phyloP scores from a whole-genome alignment of 768 basidiomycete genomes.

The Agaricus subrufescens region DNA sequence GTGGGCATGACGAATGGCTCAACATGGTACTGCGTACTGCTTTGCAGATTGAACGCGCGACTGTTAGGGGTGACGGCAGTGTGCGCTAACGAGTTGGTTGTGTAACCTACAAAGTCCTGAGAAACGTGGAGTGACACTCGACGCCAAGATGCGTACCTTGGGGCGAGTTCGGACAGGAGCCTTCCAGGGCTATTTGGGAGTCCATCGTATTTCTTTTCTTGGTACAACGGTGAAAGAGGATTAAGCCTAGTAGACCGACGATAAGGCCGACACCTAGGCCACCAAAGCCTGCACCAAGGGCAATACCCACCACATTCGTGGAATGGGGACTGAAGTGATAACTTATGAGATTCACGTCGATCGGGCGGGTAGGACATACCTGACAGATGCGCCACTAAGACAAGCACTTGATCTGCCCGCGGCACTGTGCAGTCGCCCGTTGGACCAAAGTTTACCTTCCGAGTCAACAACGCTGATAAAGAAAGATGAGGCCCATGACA shows the following conservation, averaged over 20 bases:
- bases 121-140: slow-evolving; percentile 17
- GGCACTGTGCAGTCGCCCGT: slow-evolving; percentile 56
- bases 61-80: slow-evolving; percentile 6
- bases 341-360: not conserved
- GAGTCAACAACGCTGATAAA: slow-evolving; percentile 53
- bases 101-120: slow-evolving; percentile 17
- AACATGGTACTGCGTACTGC: slow-evolving; percentile 28
- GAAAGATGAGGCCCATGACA: slow-evolving; percentile 50
- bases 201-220: slow-evolving; percentile 16
- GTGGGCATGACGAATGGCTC: slow-evolving; percentile 39
- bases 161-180: slow-evolving; percentile 17
- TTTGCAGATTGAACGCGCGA: not conserved
- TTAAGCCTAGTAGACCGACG: slow-evolving; percentile 25
- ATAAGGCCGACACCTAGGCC: slow-evolving; percentile 34
- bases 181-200: slow-evolving; percentile 23
- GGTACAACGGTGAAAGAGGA: slow-evolving; percentile 25
- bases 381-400: slow-evolving; percentile 25
- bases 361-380: slow-evolving; percentile 1
- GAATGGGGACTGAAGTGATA: not conserved
- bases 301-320: slow-evolving; percentile 15
- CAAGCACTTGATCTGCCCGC: slow-evolving; percentile 36
- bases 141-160: slow-evolving; percentile 14
- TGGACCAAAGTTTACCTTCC: slow-evolving; percentile 46
- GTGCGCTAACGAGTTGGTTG: slow-evolving; percentile 13
- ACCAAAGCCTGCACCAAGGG: slow-evolving; percentile 34